Evolutionary conservation across 1,284 basidiomycete species (phyloP), one percentile per base, ranked within the genome.

Genomic region (Austroboletus olivaceoglutinosus): DNA sequence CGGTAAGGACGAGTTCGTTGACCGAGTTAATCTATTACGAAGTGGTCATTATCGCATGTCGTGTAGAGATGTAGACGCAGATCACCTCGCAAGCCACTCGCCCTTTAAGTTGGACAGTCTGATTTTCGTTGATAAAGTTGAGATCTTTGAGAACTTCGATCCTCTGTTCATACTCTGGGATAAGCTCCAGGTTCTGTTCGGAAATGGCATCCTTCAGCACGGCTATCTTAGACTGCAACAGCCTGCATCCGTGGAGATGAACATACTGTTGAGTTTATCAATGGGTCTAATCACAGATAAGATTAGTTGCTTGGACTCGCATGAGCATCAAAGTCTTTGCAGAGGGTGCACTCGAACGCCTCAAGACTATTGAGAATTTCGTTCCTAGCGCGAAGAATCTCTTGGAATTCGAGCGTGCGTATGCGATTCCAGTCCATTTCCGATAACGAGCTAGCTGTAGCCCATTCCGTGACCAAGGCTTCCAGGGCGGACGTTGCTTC

Each of bases 141-240:
- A 99, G 79, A 47, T 91, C 89, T 64, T 96, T 89, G 42, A 99
- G 78, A 1, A 99, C 96, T 29, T 83, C 83, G 22, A 99, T 86
- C 22, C 96, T 81, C 65, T 95, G 93, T 67, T 98, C 91, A 70
- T 98, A 99, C 68, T 99, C 97, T 1, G 97, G 97, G 40, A 99
- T 82, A 38, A 99, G 80, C 65, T 98, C 97, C 53, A 99, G 75
- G 65, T 99, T 99, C 68, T 99, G 93, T 65, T 98, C 95, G 13
- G 93, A 97, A 25, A 98, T 82, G 2, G 86, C 84, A 42, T 89
- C 73, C 63, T 89, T 92, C 45, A 97, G 76, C 30, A 77, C 69
- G 5, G 82, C 83, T 52, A 99, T 87, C 56, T 86, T 86, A 22
- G 77, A 76, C 55, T 83, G 79, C 36, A 98, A 73, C 10, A 82